Evolutionary conservation across 2,329 filamentous ascomycete species (phyloP).

Genomic region (Ampelomyces quisqualis): DNA sequence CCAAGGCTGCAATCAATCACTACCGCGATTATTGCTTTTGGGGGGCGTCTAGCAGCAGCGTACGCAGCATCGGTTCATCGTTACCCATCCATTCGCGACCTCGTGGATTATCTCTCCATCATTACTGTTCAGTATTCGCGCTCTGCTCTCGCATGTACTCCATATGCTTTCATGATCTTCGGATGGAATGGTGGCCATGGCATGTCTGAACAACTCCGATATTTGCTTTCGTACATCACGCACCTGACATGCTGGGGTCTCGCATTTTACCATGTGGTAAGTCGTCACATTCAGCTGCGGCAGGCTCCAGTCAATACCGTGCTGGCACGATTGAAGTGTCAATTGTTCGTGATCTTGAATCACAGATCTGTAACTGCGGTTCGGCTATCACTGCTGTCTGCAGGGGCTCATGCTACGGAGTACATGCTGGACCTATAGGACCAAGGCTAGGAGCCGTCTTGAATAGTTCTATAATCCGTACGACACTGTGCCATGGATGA

Average conservation of each 20-base stretch:
- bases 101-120: slow-evolving; percentile 76
- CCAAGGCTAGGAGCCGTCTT: no score
- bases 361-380: no score
- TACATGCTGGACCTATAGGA: no score
- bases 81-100: slow-evolving; percentile 68
- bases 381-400: no score
- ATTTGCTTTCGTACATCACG: slow-evolving; percentile 80
- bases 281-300: no score
- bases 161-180: slow-evolving; percentile 68
- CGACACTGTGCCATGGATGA: no score
- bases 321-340: no score
- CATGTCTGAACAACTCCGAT: slow-evolving; percentile 47
- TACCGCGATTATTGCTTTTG: slow-evolving; percentile 26
- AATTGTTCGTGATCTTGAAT: no score
- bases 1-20: slow-evolving; percentile 1
- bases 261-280: slow-evolving; percentile 77
- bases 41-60: slow-evolving; percentile 20
- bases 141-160: slow-evolving; percentile 60
- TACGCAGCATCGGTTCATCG: slow-evolving; percentile 45
- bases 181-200: slow-evolving; percentile 62
- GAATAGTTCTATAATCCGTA: no score
- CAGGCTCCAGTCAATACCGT: no score
- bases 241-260: slow-evolving; percentile 79
- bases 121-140: slow-evolving; percentile 60
- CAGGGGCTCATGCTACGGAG: no score